Percentiles rank a stretch among this genome's conserved stretches.
These are phyloP conservation scores for Cucurbita ficifolia DNA, from an alignment of 306 rosid species.

Conservation along the genomic window DNA sequence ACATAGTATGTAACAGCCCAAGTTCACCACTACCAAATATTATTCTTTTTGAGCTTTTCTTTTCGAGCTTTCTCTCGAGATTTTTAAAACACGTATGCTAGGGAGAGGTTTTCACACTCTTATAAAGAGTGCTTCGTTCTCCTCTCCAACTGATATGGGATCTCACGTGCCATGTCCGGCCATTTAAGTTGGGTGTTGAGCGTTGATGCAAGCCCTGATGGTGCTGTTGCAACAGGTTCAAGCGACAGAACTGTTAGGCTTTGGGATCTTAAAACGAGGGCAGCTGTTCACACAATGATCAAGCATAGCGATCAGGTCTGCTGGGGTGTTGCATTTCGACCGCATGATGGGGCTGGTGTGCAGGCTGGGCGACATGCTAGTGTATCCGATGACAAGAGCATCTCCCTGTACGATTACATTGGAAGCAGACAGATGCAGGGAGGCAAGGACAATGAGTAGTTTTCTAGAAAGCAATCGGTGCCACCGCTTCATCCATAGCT, in stretches of 20 bases:
- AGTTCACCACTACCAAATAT: too few species aligned
- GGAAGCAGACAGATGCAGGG: slow-evolving; percentile 14
- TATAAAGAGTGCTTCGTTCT: too few species aligned
- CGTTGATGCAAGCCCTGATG: slow-evolving; percentile 85
- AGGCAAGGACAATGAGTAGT: background rate
- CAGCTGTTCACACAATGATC: slow-evolving; percentile 91
- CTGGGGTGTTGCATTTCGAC: slow-evolving; percentile 93
- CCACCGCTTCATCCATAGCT: background rate
- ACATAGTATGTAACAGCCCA: too few species aligned
- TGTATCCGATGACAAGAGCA: slow-evolving; percentile 92
- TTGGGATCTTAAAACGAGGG: slow-evolving; percentile 84
- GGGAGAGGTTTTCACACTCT: too few species aligned
- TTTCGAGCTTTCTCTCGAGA: too few species aligned
- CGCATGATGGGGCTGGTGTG: slow-evolving; percentile 47
- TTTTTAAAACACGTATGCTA: too few species aligned
- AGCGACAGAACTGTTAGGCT: slow-evolving; percentile 90
- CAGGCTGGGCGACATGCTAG: slow-evolving; percentile 75
- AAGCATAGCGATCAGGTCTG: slow-evolving; percentile 93
- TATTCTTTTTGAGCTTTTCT: too few species aligned
- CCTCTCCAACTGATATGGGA: too few species aligned
- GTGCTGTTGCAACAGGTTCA: slow-evolving; percentile 88
- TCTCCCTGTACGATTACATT: slow-evolving; percentile 75
- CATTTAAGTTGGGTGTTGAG: slow-evolving; percentile 84
- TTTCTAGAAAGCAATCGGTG: background rate
- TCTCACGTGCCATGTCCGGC: slow-evolving; percentile 55